Conservation (phyloP, 2,329 filamentous ascomycete species). For the Polychaeton citri region DNA sequence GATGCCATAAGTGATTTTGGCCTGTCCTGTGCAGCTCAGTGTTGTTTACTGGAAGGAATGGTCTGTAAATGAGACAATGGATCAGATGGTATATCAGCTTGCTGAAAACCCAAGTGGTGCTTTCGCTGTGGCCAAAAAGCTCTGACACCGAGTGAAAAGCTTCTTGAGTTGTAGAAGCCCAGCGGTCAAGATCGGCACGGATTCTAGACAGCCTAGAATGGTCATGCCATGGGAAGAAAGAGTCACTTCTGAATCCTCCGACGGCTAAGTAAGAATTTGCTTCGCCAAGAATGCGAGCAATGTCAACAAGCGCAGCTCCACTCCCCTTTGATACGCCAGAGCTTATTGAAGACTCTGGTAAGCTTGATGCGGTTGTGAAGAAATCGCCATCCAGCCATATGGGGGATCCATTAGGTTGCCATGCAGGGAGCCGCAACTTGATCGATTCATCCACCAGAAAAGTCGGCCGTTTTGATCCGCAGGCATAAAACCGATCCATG, state of each 20-base stretch:
- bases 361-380: conserved; percentile 66
- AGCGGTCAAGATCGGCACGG: conserved; percentile 69
- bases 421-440: conserved; percentile 60
- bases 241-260: conserved; percentile 77
- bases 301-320: conserved; percentile 71
- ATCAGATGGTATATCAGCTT: conserved; percentile 80
- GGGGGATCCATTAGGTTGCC: conserved; percentile 49
- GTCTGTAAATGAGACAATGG: conserved; percentile 75
- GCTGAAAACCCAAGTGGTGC: conserved; percentile 65
- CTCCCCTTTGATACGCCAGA: conserved; percentile 60
- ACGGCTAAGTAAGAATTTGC: conserved; percentile 75
- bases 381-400: conserved; percentile 62
- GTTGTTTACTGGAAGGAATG: conserved; percentile 74
- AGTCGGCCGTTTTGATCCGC: conserved; percentile 71
- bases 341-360: conserved; percentile 31
- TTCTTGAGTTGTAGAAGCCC: conserved; percentile 70
- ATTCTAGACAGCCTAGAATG: conserved; percentile 78
- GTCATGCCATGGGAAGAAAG: conserved; percentile 82
- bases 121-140: conserved; percentile 65
- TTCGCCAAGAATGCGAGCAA: conserved; percentile 66
- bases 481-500: conserved; percentile 70
- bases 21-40: conserved; percentile 66
- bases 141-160: conserved; percentile 63
- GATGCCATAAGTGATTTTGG: conserved; percentile 85
- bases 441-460: conserved; percentile 67